Evolutionary conservation across 352 stramenopile species (phyloP), one percentile per base, ranked within the genome.

Genomic region (Peronospora tabacina): DNA sequence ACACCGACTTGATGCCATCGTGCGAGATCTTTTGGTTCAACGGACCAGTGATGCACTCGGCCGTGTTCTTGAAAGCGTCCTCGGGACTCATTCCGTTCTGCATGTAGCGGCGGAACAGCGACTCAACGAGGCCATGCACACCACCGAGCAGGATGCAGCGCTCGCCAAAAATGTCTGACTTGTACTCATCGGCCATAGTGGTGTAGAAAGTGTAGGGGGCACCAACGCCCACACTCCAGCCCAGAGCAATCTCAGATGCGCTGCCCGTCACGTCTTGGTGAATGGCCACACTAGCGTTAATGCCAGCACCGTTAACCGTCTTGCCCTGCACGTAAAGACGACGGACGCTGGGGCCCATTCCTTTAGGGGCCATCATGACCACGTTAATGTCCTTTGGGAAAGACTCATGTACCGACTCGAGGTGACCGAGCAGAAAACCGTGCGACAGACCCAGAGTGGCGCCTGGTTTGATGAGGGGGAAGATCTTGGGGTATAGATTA

Each of bases 171-270:
- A 98, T 98, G 81, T 98, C 95, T 56, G 88, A 97, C 68, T 95
- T 95, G 76, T 98, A 98, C 80, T 98, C 95, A 50, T 94, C 90
- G 40, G 83, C 81, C 50, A 98, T 73, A 32, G 91, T 97, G 38
- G 95, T 98, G 75, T 97, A 85, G 77, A 98, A 98, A 62, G 96
- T 97, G 80, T 98, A 98, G 10, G 95, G 95, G 53, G 92, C 97
- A 56, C 95, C 95, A 37, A 98, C 77, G 29, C 79, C 95, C n/a
- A 98, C 73, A 55, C 87, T 95, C 95, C 95, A 98, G 67, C 88
- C 95, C 50, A 98, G 82, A 42, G 95, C 95, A 63, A 98, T 80
- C 48, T 98, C 95, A 13, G 82, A 86, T n/a, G 86, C 87, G 66
- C 90, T 90, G 58, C 89, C 90, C 51, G 82, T 95, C 49, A 95